phyloP scores from a whole-genome alignment of 306 rosid species.

The Styphnolobium japonicum region DNA sequence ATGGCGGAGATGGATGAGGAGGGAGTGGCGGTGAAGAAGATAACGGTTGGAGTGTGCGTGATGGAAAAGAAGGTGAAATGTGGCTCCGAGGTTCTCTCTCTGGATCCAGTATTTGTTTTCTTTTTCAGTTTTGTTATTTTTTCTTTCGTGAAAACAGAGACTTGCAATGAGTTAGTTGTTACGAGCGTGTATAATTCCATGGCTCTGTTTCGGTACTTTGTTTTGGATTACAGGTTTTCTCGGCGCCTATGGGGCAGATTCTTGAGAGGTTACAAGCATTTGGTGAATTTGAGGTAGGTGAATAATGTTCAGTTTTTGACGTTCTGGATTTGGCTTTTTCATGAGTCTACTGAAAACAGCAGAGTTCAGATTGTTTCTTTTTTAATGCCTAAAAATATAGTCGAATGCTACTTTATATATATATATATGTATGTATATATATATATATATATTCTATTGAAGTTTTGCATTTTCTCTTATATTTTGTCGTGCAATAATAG shows the following conservation, averaged over 20 bases:
- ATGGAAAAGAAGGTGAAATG: constrained; percentile 99
- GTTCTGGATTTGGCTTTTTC: constrained; percentile 18
- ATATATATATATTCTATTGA: no score
- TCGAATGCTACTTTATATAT: not conserved
- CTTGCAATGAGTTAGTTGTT: constrained; percentile 9
- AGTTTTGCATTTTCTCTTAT: not conserved
- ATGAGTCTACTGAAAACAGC: not conserved
- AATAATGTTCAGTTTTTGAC: not conserved
- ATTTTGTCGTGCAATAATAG: constrained; percentile 14
- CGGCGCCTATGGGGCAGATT: constrained; percentile 94
- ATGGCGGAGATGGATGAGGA: constrained; percentile 27
- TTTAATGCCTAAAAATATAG: not conserved
- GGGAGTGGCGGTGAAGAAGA: constrained; percentile 39
- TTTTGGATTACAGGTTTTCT: constrained; percentile 56
- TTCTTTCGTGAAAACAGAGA: constrained; percentile 9
- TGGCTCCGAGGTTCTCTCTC: constrained; percentile 69
- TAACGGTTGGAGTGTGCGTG: constrained; percentile 89
- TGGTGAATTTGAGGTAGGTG: constrained; percentile 87
- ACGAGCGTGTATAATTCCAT: constrained; percentile 23
- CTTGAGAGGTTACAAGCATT: constrained; percentile 75
- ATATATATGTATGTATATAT: no score
- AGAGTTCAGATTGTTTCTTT: not conserved
- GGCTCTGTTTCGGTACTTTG: constrained; percentile 20
- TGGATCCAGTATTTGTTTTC: constrained; percentile 26
- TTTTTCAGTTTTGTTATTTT: constrained; percentile 1